Evolutionary conservation across 257 asterid genomes (phyloP).

Genomic region (Capsicum pubescens): DNA sequence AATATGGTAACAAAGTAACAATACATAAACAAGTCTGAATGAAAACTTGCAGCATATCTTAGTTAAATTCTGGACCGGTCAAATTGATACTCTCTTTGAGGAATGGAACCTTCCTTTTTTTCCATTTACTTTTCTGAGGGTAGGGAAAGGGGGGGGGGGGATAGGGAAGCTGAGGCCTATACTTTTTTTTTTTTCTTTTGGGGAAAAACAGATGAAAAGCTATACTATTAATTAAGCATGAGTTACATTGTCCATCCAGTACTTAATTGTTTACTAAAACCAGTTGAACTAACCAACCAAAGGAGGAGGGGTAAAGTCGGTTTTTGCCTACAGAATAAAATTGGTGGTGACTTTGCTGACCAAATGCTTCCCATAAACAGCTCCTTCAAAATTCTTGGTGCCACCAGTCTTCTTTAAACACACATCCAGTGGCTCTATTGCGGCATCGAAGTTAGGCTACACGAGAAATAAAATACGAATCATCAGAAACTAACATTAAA

Average conservation of each 20-base stretch:
- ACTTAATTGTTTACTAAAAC: background rate
- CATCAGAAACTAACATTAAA: background rate
- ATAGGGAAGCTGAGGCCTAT: no score
- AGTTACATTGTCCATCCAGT: background rate
- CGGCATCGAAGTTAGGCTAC: conserved; percentile 83
- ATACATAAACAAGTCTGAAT: no score
- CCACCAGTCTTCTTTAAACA: conserved; percentile 75
- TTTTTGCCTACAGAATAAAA: conserved; percentile 41
- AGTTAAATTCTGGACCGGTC: no score
- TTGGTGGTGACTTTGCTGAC: conserved; percentile 76
- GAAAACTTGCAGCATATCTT: no score
- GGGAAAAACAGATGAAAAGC: no score
- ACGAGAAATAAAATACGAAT: background rate
- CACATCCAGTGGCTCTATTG: conserved; percentile 65
- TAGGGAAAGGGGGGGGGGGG: no score
- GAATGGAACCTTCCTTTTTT: no score
- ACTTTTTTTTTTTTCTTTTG: no score
- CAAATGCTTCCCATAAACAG: conserved; percentile 90
- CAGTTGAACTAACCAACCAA: conserved; percentile 8
- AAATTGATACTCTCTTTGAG: no score
- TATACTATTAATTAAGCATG: no score
- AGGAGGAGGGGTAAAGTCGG: background rate
- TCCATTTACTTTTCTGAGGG: no score
- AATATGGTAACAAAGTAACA: no score
- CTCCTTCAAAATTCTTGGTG: conserved; percentile 58